Base-by-base conservation (phyloP, 768 basidiomycete genomes). In the Tylopilus vinaceipallidus region DNA sequence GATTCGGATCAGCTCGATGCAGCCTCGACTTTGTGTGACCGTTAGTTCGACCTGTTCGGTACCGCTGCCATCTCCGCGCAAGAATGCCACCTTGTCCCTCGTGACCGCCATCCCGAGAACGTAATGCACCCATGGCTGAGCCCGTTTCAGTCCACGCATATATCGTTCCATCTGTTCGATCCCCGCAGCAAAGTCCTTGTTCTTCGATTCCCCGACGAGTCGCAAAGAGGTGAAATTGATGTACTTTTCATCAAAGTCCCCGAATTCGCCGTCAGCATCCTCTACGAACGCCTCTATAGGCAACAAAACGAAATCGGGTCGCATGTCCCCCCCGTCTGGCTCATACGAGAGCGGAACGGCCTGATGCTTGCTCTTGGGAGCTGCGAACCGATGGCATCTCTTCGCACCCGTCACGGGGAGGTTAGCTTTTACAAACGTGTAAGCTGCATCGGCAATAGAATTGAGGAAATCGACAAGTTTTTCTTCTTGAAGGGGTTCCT, bases 281-380 rank as follows among this genome's bases (percentile, higher is more conserved):
- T 22, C 53, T 2, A 24, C 19, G 40, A 59, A 59, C 5, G 57
- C 57, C 6, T 42, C n/a, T 3, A 48, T 45, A 9, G 52, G 57
- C 49, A 59, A 49, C 30, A 59, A 19, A 17, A 59, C 10, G 41
- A 59, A 50, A 23, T 44, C 46, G 11, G 55, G 57, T 5, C 37
- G 30, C 14, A 53, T 33, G 6, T 41, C 23, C 11, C 20, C 23
- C 4, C 29, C 20, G 29, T 44, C 40, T 4, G 48, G 9, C 11
- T 39, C 46, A 10, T 42, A 49, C 11, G 45, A 16, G 13, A 49
- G 23, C 35, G 40, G 49, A 19, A 35, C 27, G 17, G 23, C 36
- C 34, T 0, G 17, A 8, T 26, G 39, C 17, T 26, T 24, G 16
- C 26, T 41, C 7, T 27, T 26, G n/a, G 32, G 17, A 16, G 27